phyloP scores from a whole-genome alignment of 2,329 filamentous ascomycete species.

The Hypoxylon sp. region DNA sequence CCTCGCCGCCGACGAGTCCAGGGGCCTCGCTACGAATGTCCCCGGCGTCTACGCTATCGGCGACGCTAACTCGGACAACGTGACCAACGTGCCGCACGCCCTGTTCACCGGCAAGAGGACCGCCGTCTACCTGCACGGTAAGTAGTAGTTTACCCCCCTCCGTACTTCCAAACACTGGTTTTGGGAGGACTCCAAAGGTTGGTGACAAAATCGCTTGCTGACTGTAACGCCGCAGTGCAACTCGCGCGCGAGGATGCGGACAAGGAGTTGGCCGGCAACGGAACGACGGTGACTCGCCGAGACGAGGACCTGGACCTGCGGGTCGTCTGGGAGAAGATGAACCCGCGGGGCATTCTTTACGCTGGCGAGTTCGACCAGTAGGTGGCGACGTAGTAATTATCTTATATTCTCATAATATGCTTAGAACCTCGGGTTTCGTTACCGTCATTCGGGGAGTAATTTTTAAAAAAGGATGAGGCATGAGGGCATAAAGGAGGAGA shows the following conservation, averaged over 20 bases:
- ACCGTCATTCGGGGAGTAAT: neutral
- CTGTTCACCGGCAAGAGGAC: constrained; percentile 66
- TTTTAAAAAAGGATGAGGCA: constrained; percentile 3
- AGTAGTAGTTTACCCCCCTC: too few relatives aligned
- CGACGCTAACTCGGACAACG: constrained; percentile 66
- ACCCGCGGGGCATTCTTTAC: constrained; percentile 55
- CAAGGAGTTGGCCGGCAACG: constrained; percentile 45
- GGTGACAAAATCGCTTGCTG: neutral
- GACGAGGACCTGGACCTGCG: constrained; percentile 49
- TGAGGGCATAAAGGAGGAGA: neutral
- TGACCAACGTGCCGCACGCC: constrained; percentile 68
- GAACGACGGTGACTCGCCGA: constrained; percentile 43
- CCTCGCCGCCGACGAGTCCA: constrained; percentile 51
- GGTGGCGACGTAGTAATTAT: constrained; percentile 1
- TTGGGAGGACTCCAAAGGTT: neutral
- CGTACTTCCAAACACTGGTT: too few relatives aligned
- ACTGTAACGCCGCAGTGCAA: constrained; percentile 44
- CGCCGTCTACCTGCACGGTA: constrained; percentile 65
- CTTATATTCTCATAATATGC: neutral
- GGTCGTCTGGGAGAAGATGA: constrained; percentile 56
- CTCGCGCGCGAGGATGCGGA: constrained; percentile 52
- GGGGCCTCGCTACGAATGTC: constrained; percentile 60
- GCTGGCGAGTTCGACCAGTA: constrained; percentile 52
- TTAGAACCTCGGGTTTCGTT: neutral
- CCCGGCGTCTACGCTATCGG: constrained; percentile 65